Conservation (phyloP, 2,329 filamentous ascomycete species). For the Cytospora leucostoma region DNA sequence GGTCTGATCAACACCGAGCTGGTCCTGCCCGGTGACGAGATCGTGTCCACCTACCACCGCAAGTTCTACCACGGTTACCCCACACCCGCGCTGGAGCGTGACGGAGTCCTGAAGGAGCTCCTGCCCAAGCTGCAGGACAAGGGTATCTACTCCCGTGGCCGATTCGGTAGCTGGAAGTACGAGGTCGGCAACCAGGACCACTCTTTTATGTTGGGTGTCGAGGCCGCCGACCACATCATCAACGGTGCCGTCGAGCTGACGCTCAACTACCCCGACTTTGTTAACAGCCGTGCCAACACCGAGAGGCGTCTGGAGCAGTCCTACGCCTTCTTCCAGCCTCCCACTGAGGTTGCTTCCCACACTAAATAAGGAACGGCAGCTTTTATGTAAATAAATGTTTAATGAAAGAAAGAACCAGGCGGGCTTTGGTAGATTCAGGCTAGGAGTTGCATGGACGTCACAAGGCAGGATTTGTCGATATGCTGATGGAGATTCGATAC, state of each 20-base stretch:
- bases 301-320: constrained; percentile 62
- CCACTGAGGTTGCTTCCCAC: constrained; percentile 15
- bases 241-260: constrained; percentile 89
- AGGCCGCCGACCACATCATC: constrained; percentile 87
- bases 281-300: constrained; percentile 74
- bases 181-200: constrained; percentile 96
- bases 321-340: constrained; percentile 41
- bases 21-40: constrained; percentile 87
- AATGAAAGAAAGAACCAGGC: constrained; percentile 22
- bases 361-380: constrained; percentile 1
- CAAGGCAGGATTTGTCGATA: constrained; percentile 24
- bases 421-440: constrained; percentile 26
- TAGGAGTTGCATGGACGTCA: constrained; percentile 28
- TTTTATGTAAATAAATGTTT: constrained; percentile 15
- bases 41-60: constrained; percentile 97
- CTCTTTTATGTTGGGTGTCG: constrained; percentile 95
- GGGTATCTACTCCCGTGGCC: constrained; percentile 92
- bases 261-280: constrained; percentile 95
- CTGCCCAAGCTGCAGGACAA: constrained; percentile 88
- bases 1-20: constrained; percentile 98
- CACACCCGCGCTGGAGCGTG: constrained; percentile 90
- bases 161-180: constrained; percentile 98
- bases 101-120: constrained; percentile 88
- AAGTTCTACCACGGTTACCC: constrained; percentile 98
- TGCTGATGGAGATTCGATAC: constrained; percentile 17